Conservation (phyloP, 106 monocot genomes). For the Narthecium ossifragum region DNA sequence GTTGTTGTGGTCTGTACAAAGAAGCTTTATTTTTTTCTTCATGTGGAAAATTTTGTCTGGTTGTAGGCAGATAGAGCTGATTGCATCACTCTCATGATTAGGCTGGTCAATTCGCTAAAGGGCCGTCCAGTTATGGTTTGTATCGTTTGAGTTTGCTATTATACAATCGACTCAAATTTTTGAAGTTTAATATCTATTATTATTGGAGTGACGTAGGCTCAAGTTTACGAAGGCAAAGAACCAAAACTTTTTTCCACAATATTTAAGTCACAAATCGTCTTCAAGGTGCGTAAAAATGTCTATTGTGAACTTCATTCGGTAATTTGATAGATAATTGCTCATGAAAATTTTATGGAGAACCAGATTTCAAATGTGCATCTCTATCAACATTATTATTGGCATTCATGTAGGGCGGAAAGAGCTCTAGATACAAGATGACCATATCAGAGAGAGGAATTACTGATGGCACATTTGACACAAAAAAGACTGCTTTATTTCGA, state of each 20-base stretch:
- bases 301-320: neutral
- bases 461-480: constrained; percentile 77
- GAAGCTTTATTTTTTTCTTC: too few relatives aligned
- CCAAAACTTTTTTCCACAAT: constrained; percentile 90
- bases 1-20: too few relatives aligned
- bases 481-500: constrained; percentile 72
- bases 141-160: too few relatives aligned
- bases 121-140: constrained; percentile 81
- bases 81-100: too few relatives aligned
- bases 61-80: too few relatives aligned
- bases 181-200: too few relatives aligned
- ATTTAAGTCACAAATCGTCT: constrained; percentile 84
- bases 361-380: too few relatives aligned
- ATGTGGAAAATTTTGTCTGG: too few relatives aligned
- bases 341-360: neutral
- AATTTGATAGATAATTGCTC: neutral
- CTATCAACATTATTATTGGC: too few relatives aligned
- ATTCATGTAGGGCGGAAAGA: constrained; percentile 70
- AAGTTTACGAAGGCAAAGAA: constrained; percentile 85
- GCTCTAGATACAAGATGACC: constrained; percentile 79
- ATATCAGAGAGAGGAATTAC: constrained; percentile 59
- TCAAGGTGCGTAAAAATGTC: constrained; percentile 52
- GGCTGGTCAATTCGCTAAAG: constrained; percentile 85
- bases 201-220: constrained; percentile 77
- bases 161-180: too few relatives aligned